These are phyloP conservation scores for Calonectria hawksworthii DNA, from an alignment of 2,329 filamentous ascomycete species.

Conservation along the genomic window DNA sequence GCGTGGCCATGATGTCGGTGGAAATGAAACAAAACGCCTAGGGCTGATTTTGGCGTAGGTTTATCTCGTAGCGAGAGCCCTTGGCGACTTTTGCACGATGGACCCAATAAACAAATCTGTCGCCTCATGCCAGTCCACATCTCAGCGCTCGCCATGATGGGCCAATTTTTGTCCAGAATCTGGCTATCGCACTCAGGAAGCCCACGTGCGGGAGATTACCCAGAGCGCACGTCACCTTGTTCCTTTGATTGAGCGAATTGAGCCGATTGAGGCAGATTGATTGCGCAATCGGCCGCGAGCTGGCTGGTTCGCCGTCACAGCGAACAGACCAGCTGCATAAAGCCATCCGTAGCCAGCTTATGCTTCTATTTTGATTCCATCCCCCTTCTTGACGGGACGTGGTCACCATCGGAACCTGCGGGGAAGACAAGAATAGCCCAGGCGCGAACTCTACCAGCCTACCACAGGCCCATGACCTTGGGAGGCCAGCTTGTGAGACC, in stretches of 20 bases:
- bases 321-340: conserved; percentile 8
- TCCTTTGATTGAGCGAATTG: conserved; percentile 1
- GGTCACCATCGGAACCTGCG: conserved; percentile 23
- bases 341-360: not conserved
- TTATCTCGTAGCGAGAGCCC: conserved; percentile 32
- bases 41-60: conserved; percentile 36
- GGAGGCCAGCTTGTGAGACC: conserved; percentile 23
- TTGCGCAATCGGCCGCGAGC: not conserved
- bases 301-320: not conserved
- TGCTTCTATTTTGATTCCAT: conserved; percentile 9
- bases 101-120: conserved; percentile 12
- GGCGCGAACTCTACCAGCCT: conserved; percentile 9
- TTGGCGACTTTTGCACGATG: conserved; percentile 6
- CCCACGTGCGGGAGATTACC: conserved; percentile 12
- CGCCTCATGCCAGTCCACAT: not conserved
- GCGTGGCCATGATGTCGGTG: conserved; percentile 41
- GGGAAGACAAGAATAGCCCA: conserved; percentile 16
- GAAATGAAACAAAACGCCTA: conserved; percentile 42
- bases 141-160: not conserved
- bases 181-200: conserved; percentile 1
- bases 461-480: conserved; percentile 1
- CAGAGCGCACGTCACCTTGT: not conserved
- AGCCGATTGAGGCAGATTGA: conserved; percentile 2
- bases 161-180: conserved; percentile 14
- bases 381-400: not conserved